These are phyloP conservation scores for Aspergillus quadricinctus DNA, from an alignment of 2,329 filamentous ascomycete species.

Conservation along the genomic window DNA sequence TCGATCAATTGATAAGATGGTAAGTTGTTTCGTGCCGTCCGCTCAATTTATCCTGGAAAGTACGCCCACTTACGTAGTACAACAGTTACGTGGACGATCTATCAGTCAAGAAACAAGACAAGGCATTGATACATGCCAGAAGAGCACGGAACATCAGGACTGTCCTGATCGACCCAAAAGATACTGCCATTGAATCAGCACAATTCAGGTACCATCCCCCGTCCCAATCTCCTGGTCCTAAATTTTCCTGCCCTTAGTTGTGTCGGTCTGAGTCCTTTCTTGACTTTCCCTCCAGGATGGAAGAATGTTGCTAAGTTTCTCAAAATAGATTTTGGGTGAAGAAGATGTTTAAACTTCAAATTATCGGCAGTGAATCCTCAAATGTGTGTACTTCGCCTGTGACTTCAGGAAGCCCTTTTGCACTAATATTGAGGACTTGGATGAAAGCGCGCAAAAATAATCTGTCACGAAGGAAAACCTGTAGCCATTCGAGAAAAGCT, in stretches of 20 bases:
- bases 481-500: constrained; percentile 50
- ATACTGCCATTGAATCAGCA: constrained; percentile 47
- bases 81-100: constrained; percentile 47
- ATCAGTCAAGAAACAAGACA: constrained; percentile 50
- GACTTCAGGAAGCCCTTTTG: neutral
- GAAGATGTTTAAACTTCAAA: constrained; percentile 49
- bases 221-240: neutral
- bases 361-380: constrained; percentile 33
- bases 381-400: constrained; percentile 30
- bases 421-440: constrained; percentile 1
- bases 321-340: constrained; percentile 48
- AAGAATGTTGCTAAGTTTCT: neutral
- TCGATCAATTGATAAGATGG: constrained; percentile 45
- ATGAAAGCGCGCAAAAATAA: constrained; percentile 37
- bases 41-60: neutral
- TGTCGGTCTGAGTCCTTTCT: neutral
- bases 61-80: neutral
- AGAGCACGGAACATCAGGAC: constrained; percentile 46
- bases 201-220: constrained; percentile 43
- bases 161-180: constrained; percentile 47
- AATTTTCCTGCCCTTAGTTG: neutral
- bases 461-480: constrained; percentile 50
- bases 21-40: constrained; percentile 16
- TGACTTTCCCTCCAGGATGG: neutral
- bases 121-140: constrained; percentile 47